phyloP scores from a whole-genome alignment of 2,329 filamentous ascomycete genomes.

The Cladosporium sphaerospermum region DNA sequence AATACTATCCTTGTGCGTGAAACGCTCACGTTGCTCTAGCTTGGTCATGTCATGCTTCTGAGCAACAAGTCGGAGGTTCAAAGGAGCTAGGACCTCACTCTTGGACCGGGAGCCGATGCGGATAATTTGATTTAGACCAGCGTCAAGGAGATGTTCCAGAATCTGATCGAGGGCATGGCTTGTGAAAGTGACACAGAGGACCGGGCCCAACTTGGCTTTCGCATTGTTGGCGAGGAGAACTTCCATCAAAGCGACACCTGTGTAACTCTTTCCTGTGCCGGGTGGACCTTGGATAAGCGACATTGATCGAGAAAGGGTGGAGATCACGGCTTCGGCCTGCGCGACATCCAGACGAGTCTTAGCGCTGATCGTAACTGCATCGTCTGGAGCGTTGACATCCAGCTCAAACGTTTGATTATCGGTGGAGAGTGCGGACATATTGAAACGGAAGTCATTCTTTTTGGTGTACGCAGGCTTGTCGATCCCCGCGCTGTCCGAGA shows the following conservation, averaged over 20 bases:
- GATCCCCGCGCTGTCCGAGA: conserved; percentile 24
- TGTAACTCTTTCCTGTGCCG: conserved; percentile 62
- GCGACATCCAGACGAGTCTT: conserved; percentile 47
- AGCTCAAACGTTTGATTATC: conserved; percentile 20
- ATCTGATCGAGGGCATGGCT: conserved; percentile 53
- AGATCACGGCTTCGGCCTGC: conserved; percentile 47
- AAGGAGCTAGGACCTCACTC: conserved; percentile 43
- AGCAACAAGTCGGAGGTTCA: conserved; percentile 45
- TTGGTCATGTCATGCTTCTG: conserved; percentile 32
- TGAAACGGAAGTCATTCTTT: conserved; percentile 45
- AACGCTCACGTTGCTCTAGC: conserved; percentile 32
- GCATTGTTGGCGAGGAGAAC: conserved; percentile 43
- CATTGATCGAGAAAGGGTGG: conserved; percentile 47
- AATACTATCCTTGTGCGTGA: conserved; percentile 20
- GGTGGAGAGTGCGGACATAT: conserved; percentile 29
- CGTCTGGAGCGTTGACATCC: conserved; percentile 12
- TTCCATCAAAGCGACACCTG: conserved; percentile 54
- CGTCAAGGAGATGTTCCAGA: conserved; percentile 52
- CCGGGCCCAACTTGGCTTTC: conserved; percentile 36
- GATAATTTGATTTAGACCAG: conserved; percentile 46
- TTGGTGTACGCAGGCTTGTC: conserved; percentile 48
- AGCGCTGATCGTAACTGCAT: conserved; percentile 25
- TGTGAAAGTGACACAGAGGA: conserved; percentile 45
- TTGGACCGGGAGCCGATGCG: conserved; percentile 57
- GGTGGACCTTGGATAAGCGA: conserved; percentile 65